Conservation (phyloP, 202 grass and related monocot genomes). For the Setaria italica region DNA sequence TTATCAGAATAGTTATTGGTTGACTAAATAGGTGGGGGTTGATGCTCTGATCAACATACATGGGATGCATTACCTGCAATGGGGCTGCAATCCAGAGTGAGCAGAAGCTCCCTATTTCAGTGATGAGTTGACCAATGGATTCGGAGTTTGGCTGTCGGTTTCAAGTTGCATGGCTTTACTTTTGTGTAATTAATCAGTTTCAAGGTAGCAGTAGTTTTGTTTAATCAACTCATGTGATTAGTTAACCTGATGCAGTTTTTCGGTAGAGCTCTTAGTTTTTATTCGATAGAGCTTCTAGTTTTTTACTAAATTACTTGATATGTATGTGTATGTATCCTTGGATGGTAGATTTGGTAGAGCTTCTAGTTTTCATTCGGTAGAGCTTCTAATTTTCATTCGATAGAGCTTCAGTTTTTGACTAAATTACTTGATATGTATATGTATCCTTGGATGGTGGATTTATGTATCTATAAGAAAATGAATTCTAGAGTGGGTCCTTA, state of each 20-base stretch:
- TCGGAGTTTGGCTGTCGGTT: neutral
- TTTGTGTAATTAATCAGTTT: neutral
- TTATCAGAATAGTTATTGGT: neutral
- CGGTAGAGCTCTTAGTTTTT: neutral
- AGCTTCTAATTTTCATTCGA: neutral
- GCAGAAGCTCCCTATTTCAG: neutral
- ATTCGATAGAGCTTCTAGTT: neutral
- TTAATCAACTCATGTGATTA: neutral
- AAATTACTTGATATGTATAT: neutral
- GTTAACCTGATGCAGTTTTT: neutral
- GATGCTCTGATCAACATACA: neutral
- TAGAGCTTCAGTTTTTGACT: neutral
- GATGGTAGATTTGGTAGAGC: too few species aligned
- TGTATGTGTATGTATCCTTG: too few species aligned
- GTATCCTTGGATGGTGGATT: neutral
- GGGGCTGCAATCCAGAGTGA: neutral
- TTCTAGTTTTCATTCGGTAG: neutral
- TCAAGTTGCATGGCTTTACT: neutral
- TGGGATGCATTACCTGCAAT: neutral
- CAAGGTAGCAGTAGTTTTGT: neutral
- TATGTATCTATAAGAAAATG: neutral
- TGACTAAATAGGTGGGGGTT: conserved; percentile 16
- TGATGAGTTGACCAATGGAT: neutral
- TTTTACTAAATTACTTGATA: neutral
- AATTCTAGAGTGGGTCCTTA: neutral